Base-by-base conservation (phyloP, 192 early-diverging fungal genomes). In the Dissophora ornata region DNA sequence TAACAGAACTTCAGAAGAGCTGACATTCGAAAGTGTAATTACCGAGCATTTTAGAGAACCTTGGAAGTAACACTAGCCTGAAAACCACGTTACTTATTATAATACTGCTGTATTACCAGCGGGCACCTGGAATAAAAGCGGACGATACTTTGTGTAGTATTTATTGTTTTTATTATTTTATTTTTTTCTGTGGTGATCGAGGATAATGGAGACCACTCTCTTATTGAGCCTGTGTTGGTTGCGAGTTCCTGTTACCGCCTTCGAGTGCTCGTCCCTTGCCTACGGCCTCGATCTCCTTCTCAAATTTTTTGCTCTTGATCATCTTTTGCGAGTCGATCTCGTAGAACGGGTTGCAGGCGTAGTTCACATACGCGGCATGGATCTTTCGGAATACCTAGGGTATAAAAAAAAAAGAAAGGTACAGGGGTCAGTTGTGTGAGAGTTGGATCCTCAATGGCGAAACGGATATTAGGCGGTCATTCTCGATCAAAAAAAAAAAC, bases 281-380 rank as follows among this genome's bases (percentile, higher is more conserved):
- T 69, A 92, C 85, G 48, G 81, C 57, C 29, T 87, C 87, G 41
- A 91, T 89, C 26, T 84, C 82, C 10, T 62, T 71, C 15, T 85
- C 70, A 69, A 92, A 90, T 42, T 68, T 71, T 54, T 79, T 79
- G 33, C 84, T 87, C 29, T 57, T 59, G 56, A 90, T 82, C 42
- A 85, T 80, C 41, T 86, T 84, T 45, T 79, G 79, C 16, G 81
- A 80, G 53, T 92, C 89, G 22, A 84, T 67, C 22, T 92, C 92
- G 49, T 90, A 90, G 69, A 97, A 97, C 22, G 96, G 96, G 75
- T 96, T 96, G 40, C 91, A 93, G 2, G 91, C 87, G 38, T 93
- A 81, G 16, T 83, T 74, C 7, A 93, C 86, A 78, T 94, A 97
- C 0, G 92, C 92, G n/a, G 83, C 85, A 74, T 96, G 96, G 11